Evolutionary conservation across 805 yeast genomes (phyloP).

Genomic region (Jamesozyma rosinii): DNA sequence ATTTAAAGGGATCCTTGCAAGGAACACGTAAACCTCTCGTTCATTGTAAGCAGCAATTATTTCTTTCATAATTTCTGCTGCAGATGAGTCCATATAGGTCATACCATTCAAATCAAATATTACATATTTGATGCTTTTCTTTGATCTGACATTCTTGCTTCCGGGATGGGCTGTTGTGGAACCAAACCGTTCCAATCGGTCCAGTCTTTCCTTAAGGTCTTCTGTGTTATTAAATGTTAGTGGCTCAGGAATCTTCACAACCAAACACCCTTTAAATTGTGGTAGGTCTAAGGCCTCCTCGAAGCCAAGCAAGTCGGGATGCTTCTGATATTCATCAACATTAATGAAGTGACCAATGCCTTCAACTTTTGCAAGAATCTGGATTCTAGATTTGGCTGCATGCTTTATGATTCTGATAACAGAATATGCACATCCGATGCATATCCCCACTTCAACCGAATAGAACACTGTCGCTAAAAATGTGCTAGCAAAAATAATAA

Average conservation of each 20-base stretch:
- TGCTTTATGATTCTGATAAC: constrained; percentile 70
- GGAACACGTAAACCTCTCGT: constrained; percentile 47
- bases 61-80: constrained; percentile 60
- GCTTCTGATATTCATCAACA: constrained; percentile 53
- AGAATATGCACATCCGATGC: constrained; percentile 77
- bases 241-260: constrained; percentile 81
- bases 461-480: constrained; percentile 53
- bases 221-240: constrained; percentile 79
- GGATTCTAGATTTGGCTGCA: constrained; percentile 75
- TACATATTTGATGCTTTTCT: constrained; percentile 44
- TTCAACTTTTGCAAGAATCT: constrained; percentile 63
- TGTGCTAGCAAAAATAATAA: constrained; percentile 59
- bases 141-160: constrained; percentile 38
- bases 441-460: constrained; percentile 84
- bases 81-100: constrained; percentile 71
- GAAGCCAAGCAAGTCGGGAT: constrained; percentile 12
- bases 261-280: constrained; percentile 59
- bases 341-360: constrained; percentile 56
- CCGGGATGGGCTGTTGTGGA: constrained; percentile 71
- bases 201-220: constrained; percentile 57
- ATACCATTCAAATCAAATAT: constrained; percentile 74
- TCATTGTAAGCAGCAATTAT: constrained; percentile 48
- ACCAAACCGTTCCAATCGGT: constrained; percentile 68
- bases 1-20: constrained; percentile 50
- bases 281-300: constrained; percentile 25